Conservation (phyloP, 2,329 filamentous ascomycete species). For the Onygena corvina region DNA sequence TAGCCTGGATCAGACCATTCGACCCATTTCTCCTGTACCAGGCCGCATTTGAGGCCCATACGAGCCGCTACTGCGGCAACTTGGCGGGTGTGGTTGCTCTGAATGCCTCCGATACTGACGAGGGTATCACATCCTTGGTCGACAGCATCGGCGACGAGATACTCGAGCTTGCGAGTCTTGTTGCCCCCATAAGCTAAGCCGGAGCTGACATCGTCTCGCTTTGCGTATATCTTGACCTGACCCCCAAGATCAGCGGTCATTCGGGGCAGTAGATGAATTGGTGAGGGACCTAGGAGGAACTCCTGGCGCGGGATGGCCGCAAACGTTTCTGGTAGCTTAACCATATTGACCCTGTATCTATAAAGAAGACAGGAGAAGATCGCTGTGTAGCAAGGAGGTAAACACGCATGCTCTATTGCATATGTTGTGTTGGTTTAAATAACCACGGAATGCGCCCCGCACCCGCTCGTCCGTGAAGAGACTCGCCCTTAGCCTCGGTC, state of each 20-base stretch:
- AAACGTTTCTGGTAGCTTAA: constrained; percentile 47
- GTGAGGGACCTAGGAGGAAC: constrained; percentile 56
- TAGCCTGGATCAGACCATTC: constrained; percentile 49
- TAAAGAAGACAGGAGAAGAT: neutral
- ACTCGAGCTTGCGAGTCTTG: constrained; percentile 59
- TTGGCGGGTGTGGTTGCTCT: constrained; percentile 58
- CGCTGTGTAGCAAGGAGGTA: no score
- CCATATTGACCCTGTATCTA: constrained; percentile 15
- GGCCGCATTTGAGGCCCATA: constrained; percentile 39
- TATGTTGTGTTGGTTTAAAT: neutral
- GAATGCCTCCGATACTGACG: constrained; percentile 55
- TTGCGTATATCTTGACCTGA: constrained; percentile 54
- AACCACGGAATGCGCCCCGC: neutral
- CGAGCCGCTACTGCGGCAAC: constrained; percentile 52
- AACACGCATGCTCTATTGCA: no score
- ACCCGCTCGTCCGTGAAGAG: no score
- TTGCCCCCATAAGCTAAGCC: constrained; percentile 57
- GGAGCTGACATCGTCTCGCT: constrained; percentile 60
- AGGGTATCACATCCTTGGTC: constrained; percentile 48
- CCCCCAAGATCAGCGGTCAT: constrained; percentile 51
- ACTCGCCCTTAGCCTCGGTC: no score
- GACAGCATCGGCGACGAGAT: constrained; percentile 53
- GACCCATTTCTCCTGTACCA: constrained; percentile 59
- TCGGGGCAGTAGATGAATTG: constrained; percentile 54
- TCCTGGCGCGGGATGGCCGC: constrained; percentile 49